Conservation (phyloP, 2,329 filamentous ascomycete genomes). For the Aspergillus texensis region DNA sequence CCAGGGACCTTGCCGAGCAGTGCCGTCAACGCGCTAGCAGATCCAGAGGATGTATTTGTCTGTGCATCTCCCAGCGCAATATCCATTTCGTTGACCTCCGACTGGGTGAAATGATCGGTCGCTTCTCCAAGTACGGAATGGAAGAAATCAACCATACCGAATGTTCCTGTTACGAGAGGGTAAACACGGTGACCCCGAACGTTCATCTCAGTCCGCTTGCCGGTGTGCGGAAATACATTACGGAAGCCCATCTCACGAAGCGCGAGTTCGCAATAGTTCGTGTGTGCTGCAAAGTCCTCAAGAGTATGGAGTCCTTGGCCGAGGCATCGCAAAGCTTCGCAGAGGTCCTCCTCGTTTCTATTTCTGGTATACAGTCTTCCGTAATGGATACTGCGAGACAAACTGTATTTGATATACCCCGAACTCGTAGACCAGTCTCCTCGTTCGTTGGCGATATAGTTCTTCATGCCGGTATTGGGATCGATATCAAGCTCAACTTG, state of each 20-base stretch:
- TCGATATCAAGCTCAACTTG: slow-evolving; percentile 74
- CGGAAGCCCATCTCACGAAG: slow-evolving; percentile 71
- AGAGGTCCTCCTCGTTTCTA: slow-evolving; percentile 76
- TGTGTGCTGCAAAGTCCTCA: slow-evolving; percentile 79
- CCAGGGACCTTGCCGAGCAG: slow-evolving; percentile 75
- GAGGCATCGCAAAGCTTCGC: slow-evolving; percentile 74
- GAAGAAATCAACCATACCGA: slow-evolving; percentile 81
- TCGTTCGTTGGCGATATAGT: slow-evolving; percentile 92
- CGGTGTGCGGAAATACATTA: slow-evolving; percentile 74
- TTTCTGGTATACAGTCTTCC: slow-evolving; percentile 70
- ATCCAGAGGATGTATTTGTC: slow-evolving; percentile 47
- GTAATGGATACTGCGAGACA: slow-evolving; percentile 74
- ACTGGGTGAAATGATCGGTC: slow-evolving; percentile 81
- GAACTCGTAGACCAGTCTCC: slow-evolving; percentile 88
- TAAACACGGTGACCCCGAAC: slow-evolving; percentile 68
- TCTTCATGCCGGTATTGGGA: slow-evolving; percentile 89
- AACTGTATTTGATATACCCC: slow-evolving; percentile 77
- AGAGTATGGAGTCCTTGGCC: slow-evolving; percentile 77
- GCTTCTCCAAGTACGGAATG: slow-evolving; percentile 78
- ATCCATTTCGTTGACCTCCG: slow-evolving; percentile 80
- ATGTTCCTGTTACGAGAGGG: slow-evolving; percentile 71
- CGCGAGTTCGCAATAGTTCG: slow-evolving; percentile 79
- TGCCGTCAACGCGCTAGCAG: slow-evolving; percentile 66
- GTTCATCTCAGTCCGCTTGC: slow-evolving; percentile 66
- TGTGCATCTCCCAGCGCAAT: slow-evolving; percentile 71